Percentiles rank a stretch among this genome's conserved stretches.
Conservation (phyloP, 768 basidiomycete genomes). For the Russula sp. region DNA sequence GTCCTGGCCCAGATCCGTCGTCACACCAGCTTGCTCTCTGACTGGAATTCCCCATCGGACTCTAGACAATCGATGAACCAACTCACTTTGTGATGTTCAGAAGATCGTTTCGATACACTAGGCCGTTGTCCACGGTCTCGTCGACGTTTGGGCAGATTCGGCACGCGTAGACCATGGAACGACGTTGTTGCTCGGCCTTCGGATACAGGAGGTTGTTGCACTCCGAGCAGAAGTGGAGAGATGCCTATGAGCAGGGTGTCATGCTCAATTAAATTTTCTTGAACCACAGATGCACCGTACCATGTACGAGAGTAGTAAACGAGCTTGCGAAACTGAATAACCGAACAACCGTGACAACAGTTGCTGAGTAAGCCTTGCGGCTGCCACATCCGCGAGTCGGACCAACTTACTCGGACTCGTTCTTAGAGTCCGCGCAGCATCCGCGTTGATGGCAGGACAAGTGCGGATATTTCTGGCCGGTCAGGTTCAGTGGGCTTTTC, state of each 20-base stretch:
- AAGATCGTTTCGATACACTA: slow-evolving; percentile 91
- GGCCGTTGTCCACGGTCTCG: slow-evolving; percentile 78
- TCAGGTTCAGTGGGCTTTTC: neutral
- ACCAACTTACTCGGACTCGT: too few species aligned
- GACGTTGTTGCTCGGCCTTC: slow-evolving; percentile 79
- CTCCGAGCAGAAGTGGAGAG: slow-evolving; percentile 86
- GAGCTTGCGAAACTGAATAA: too few species aligned
- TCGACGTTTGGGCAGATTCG: slow-evolving; percentile 79
- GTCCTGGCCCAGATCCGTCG: slow-evolving; percentile 79
- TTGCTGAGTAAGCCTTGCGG: neutral
- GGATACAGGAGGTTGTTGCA: slow-evolving; percentile 95
- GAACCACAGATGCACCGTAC: neutral
- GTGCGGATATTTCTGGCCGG: neutral
- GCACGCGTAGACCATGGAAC: slow-evolving; percentile 85
- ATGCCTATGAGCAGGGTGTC: slow-evolving; percentile 43
- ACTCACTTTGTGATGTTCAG: slow-evolving; percentile 86
- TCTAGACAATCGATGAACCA: neutral
- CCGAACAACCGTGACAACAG: neutral
- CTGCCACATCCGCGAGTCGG: too few species aligned
- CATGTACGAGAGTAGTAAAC: neutral
- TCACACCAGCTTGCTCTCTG: slow-evolving; percentile 92
- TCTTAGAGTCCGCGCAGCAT: neutral
- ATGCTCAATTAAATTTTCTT: neutral
- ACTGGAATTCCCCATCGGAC: slow-evolving; percentile 7
- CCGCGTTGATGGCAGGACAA: neutral